Conservation (phyloP, 257 asterid species). For the Fraxinus americana region DNA sequence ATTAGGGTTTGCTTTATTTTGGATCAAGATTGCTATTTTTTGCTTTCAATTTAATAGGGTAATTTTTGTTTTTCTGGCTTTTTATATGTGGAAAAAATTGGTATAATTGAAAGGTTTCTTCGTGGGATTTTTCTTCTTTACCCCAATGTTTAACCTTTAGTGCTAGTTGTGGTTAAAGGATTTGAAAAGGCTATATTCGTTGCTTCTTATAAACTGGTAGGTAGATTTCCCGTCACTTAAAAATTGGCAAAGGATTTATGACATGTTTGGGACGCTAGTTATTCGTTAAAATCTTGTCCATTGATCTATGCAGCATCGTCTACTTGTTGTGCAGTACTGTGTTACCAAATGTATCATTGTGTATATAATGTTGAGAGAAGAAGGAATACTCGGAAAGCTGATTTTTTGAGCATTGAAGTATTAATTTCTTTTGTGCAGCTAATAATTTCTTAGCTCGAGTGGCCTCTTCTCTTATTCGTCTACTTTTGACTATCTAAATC, state of each 20-base stretch:
- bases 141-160: neutral
- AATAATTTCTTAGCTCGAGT: neutral
- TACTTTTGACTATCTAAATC: neutral
- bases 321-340: neutral
- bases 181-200: neutral
- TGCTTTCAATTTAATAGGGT: neutral
- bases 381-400: neutral
- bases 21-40: constrained; percentile 20
- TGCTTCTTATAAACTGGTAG: neutral
- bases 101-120: neutral
- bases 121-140: neutral
- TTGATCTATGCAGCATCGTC: neutral
- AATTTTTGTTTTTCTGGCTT: neutral
- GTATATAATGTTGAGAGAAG: neutral
- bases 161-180: neutral
- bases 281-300: neutral
- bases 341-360: neutral
- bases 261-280: neutral
- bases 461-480: neutral
- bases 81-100: neutral
- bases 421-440: neutral
- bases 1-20: constrained; percentile 3
- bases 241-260: neutral
- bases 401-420: neutral
- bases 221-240: neutral